Evolutionary conservation across 75 land plant species (phyloP).

Genomic region (Selaginella tamariscina): DNA sequence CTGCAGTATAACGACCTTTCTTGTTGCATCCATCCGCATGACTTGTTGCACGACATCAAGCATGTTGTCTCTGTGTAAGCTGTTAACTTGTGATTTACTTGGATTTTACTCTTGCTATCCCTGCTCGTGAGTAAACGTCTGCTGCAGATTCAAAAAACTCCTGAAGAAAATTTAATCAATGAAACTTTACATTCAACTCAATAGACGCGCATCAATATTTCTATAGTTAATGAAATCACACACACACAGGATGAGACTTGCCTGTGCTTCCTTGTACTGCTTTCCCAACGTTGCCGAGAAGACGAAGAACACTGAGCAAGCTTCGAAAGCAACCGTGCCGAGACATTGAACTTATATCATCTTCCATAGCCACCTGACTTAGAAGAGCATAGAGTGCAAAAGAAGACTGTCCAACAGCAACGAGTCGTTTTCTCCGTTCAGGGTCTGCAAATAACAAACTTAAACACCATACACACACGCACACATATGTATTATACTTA

Average conservation of each 20-base stretch:
- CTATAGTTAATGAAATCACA: too few relatives aligned
- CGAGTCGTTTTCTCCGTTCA: conserved; percentile 44
- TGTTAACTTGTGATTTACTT: conserved; percentile 32
- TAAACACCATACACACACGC: too few relatives aligned
- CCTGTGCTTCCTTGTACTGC: too few relatives aligned
- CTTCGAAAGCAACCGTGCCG: conserved; percentile 37
- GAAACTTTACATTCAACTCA: too few relatives aligned
- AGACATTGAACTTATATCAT: conserved; percentile 46
- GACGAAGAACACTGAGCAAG: conserved; percentile 45
- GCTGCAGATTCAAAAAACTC: conserved; percentile 57
- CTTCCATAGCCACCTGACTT: conserved; percentile 70
- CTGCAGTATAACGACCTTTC: conserved; percentile 78
- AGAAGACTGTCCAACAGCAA: conserved; percentile 53
- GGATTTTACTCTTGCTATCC: conserved; percentile 51
- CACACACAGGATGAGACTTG: too few relatives aligned
- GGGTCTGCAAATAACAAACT: too few relatives aligned
- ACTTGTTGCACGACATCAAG: conserved; percentile 38
- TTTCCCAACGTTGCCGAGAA: too few relatives aligned
- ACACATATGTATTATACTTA: too few relatives aligned
- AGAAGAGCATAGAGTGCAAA: conserved; percentile 81
- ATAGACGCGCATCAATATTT: too few relatives aligned
- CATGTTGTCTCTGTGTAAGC: conserved; percentile 38
- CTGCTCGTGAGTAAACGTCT: conserved; percentile 63
- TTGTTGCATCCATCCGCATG: conserved; percentile 88
- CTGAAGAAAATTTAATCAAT: too few relatives aligned